Evolutionary conservation across 1,284 basidiomycete species (phyloP).

Genomic region (Nidula niveotomentosa): DNA sequence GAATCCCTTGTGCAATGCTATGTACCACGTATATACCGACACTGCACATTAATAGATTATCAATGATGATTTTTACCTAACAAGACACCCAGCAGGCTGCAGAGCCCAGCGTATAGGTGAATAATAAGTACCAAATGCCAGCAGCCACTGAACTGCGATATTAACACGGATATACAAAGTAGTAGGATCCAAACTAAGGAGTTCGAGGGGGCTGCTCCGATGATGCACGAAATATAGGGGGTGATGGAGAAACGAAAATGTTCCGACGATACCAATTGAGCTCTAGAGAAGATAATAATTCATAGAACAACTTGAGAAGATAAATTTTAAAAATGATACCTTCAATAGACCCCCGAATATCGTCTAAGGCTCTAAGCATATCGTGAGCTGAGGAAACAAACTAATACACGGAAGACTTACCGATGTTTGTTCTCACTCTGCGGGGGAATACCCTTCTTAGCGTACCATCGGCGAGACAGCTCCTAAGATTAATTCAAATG

Average conservation of each 20-base stretch:
- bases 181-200: no score
- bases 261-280: not conserved
- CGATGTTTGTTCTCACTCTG: not conserved
- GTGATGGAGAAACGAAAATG: not conserved
- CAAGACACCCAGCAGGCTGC: not conserved
- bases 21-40: not conserved
- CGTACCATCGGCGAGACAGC: not conserved
- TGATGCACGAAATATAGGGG: no score
- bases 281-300: not conserved
- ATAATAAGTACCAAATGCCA: not conserved
- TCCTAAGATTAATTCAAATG: not conserved
- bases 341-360: not conserved
- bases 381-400: not conserved
- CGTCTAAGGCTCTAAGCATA: not conserved
- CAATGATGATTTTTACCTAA: not conserved
- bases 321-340: not conserved
- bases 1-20: not conserved
- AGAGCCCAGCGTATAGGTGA: not conserved
- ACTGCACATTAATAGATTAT: slow-evolving; percentile 3
- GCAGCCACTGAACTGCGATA: no score
- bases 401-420: not conserved
- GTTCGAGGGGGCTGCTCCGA: no score
- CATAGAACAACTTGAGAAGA: not conserved
- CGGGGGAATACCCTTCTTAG: not conserved
- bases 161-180: no score